Conservation (phyloP, 495 filamentous ascomycete genomes). For the Xylaria cubensis region DNA sequence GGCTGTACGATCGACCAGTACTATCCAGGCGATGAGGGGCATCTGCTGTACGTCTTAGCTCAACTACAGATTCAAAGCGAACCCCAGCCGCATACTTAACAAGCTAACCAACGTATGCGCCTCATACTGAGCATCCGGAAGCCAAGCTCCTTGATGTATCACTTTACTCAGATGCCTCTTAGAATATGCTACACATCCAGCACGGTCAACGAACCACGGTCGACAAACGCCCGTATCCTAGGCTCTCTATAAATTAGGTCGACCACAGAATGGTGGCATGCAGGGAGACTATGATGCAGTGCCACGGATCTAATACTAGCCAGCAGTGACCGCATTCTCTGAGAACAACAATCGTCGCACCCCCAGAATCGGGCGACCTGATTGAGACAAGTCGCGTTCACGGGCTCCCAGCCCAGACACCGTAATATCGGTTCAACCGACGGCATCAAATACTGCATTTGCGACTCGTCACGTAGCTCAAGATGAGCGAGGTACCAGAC, state of each 20-base stretch:
- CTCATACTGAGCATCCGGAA: constrained; percentile 16
- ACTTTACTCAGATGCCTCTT: neutral
- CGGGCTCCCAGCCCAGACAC: neutral
- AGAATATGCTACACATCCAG: neutral
- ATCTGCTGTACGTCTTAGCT: neutral
- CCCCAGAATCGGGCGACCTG: constrained; percentile 1
- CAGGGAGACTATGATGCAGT: constrained; percentile 7
- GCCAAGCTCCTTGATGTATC: constrained; percentile 13
- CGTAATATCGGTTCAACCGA: constrained; percentile 6
- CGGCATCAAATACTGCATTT: neutral
- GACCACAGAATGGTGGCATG: constrained; percentile 6
- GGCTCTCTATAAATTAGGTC: neutral
- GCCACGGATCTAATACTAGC: constrained; percentile 1
- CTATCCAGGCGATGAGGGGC: neutral
- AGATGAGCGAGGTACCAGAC: constrained; percentile 22
- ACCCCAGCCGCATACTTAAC: constrained; percentile 5
- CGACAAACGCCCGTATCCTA: neutral
- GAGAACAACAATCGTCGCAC: neutral
- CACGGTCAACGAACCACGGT: neutral
- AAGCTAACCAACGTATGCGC: neutral
- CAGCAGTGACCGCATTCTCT: neutral
- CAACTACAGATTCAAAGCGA: neutral
- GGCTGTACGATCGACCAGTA: neutral
- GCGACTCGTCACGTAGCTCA: constrained; percentile 21
- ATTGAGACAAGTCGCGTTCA: constrained; percentile 6